These are phyloP conservation scores for Lasiodiplodia citricola DNA, from an alignment of 2,329 filamentous ascomycete genomes.

Conservation along the genomic window DNA sequence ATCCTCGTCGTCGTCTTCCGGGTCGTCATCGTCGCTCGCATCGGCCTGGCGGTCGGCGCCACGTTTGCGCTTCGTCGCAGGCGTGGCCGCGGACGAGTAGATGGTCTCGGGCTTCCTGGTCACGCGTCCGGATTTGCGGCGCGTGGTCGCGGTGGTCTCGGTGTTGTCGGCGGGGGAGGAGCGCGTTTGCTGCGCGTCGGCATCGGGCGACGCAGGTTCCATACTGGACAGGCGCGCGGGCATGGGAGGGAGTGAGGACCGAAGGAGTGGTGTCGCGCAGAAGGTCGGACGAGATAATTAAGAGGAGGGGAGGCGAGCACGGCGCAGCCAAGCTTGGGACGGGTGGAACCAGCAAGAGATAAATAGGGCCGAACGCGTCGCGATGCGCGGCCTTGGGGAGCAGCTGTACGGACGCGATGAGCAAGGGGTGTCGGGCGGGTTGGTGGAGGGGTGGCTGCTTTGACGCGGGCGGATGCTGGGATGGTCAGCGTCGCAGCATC, in stretches of 20 bases:
- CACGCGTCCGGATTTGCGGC: slow-evolving; percentile 50
- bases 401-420: background rate
- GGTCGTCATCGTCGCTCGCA: slow-evolving; percentile 16
- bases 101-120: slow-evolving; percentile 44
- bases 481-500: slow-evolving; percentile 18
- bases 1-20: slow-evolving; percentile 22
- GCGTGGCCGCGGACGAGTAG: slow-evolving; percentile 37
- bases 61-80: slow-evolving; percentile 45
- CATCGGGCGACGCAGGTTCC: slow-evolving; percentile 29
- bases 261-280: background rate
- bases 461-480: slow-evolving; percentile 6
- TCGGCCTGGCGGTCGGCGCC: slow-evolving; percentile 38
- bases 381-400: background rate
- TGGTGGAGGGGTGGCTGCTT: background rate
- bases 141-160: slow-evolving; percentile 31
- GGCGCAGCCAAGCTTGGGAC: slow-evolving; percentile 9
- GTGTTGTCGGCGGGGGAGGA: slow-evolving; percentile 24
- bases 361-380: slow-evolving; percentile 15
- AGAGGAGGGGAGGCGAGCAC: slow-evolving; percentile 14
- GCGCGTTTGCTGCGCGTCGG: slow-evolving; percentile 28
- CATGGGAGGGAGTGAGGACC: slow-evolving; percentile 19
- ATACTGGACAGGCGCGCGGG: slow-evolving; percentile 29
- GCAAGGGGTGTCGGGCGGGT: background rate
- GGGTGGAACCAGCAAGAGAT: slow-evolving; percentile 11
- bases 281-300: background rate